A percentile compares a stretch with the other conserved stretches of the same genome.
These are phyloP conservation scores for Termitomyces heimii DNA, from an alignment of 768 basidiomycete species.

Conservation along the genomic window DNA sequence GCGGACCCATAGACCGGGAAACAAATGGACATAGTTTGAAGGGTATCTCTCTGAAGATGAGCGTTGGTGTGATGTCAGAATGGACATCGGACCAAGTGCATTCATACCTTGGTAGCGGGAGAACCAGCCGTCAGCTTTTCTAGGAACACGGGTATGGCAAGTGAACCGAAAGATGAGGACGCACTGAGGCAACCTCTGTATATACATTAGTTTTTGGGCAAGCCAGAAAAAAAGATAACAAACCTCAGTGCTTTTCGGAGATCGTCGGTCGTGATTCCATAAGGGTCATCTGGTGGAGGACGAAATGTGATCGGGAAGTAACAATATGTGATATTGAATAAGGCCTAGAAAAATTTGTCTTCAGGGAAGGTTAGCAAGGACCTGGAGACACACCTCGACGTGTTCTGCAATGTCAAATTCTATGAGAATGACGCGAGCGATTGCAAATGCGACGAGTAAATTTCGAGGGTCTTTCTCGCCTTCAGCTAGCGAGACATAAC, in stretches of 20 bases:
- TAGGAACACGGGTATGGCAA: slow-evolving; percentile 83
- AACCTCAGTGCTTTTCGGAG: slow-evolving; percentile 56
- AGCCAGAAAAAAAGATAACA: background rate
- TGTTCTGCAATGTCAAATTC: slow-evolving; percentile 78
- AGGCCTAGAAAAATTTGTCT: slow-evolving; percentile 39
- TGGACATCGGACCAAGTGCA: background rate
- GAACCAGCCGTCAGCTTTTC: slow-evolving; percentile 88
- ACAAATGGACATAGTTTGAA: slow-evolving; percentile 70
- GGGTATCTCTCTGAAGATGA: slow-evolving; percentile 70
- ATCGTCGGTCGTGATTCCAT: slow-evolving; percentile 86
- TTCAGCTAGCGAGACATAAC: slow-evolving; percentile 78
- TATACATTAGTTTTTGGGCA: background rate
- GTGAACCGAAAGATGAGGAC: slow-evolving; percentile 73
- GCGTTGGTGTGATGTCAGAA: background rate
- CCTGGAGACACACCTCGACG: slow-evolving; percentile 58
- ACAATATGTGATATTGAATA: slow-evolving; percentile 95
- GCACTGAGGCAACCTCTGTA: slow-evolving; percentile 66
- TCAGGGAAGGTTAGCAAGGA: background rate
- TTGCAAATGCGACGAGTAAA: slow-evolving; percentile 82
- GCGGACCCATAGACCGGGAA: slow-evolving; percentile 80
- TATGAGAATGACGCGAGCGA: slow-evolving; percentile 77
- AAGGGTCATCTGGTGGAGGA: slow-evolving; percentile 90
- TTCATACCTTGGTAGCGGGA: slow-evolving; percentile 70
- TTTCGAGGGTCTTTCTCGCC: slow-evolving; percentile 98
- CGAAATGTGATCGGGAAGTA: slow-evolving; percentile 98